These are phyloP conservation scores for Fusarium ramigenum DNA, from an alignment of 2,329 filamentous ascomycete genomes.

Conservation along the genomic window DNA sequence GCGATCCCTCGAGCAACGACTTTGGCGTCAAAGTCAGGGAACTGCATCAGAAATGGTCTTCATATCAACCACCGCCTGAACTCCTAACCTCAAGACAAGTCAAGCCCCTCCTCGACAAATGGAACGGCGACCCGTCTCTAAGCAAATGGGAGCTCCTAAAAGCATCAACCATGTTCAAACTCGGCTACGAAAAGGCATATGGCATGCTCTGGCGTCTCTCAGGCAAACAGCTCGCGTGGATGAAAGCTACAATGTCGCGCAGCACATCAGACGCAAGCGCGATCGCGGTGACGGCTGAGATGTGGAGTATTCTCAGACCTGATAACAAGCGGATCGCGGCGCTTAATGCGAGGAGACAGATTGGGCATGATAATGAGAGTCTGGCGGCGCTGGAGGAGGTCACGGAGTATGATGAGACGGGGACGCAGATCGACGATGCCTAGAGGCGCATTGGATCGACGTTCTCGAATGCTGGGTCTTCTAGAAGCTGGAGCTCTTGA, in stretches of 20 bases:
- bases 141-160: constrained; percentile 60
- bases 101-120: constrained; percentile 41
- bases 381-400: constrained; percentile 41
- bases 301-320: constrained; percentile 50
- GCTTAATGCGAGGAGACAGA: constrained; percentile 28
- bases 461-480: constrained; percentile 2
- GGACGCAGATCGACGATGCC: constrained; percentile 44
- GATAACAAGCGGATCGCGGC: constrained; percentile 46
- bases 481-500: constrained; percentile 12
- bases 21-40: constrained; percentile 45
- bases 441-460: constrained; percentile 30
- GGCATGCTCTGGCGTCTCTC: constrained; percentile 59
- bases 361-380: constrained; percentile 36
- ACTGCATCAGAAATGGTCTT: constrained; percentile 54
- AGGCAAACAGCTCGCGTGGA: constrained; percentile 57
- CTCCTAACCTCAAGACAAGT: constrained; percentile 40
- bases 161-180: constrained; percentile 59
- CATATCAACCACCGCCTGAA: constrained; percentile 50
- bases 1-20: constrained; percentile 44
- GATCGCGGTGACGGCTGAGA: constrained; percentile 48
- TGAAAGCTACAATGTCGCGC: constrained; percentile 53
- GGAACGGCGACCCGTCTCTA: constrained; percentile 38
- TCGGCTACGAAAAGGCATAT: constrained; percentile 41
- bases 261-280: constrained; percentile 23
- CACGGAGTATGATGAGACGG: constrained; percentile 43